Evolutionary conservation across 257 asterid genomes (phyloP), one percentile per base, ranked within the genome.

Genomic region (Rhazya stricta): DNA sequence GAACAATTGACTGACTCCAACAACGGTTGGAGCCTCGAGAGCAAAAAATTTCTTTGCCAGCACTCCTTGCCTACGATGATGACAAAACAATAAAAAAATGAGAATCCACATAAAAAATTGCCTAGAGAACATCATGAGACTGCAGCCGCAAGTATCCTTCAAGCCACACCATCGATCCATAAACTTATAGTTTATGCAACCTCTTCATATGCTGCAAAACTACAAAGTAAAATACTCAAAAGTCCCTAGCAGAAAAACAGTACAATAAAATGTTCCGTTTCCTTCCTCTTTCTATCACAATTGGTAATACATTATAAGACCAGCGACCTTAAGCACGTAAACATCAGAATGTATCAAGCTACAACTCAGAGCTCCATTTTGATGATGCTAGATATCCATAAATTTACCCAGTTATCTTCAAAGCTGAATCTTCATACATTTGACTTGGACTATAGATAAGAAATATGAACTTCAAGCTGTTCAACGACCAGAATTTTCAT

Each of bases 11-110:
- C 19, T 37, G 75, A 76, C 79, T 53, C 74, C 74, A 76, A 67
- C 74, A 48, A 36, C 9, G 18, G 36, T 76, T 67, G 74, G 79
- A 76, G 74, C 57, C 73, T 69, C 69, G 32, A 58, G 73, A 45
- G n/a, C n/a, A n/a, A 72, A 50, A 53, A 63, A 30, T 81, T 74
- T 80, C 78, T 74, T 80, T 76, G 83, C n/a, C 78, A 60, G 76
- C 79, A 73, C 69, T 71, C 92, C 96, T 90, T n/a, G n/a, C 92
- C 83, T 79, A 88, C 80, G n/a, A 77, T 85, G 74, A 74, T 79
- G 73, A 76, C 84, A 84, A 81, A 66, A 85, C 69, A 79, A 72
- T 54, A n/a, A n/a, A 82, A 81, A 73, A 41, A 85, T 84, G 87
- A 89, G 86, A 86, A 67, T 27, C 61, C 62, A 29, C 1, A 36